Evolutionary conservation across 2,329 filamentous ascomycete species (phyloP).

Genomic region (Fusarium gaditjirri): DNA sequence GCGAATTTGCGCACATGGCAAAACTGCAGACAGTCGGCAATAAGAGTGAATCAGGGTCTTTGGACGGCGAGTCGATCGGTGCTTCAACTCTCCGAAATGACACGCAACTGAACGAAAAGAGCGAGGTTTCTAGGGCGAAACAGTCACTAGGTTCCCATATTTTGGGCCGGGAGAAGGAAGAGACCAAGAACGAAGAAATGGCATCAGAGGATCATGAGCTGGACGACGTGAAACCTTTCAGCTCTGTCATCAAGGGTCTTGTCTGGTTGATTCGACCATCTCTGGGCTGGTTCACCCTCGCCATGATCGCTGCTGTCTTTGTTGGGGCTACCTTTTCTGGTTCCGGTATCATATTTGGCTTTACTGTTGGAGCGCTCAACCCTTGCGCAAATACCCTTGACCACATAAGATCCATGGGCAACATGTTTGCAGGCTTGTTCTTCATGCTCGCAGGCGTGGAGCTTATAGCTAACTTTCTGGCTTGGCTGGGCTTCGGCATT

Average conservation of each 20-base stretch:
- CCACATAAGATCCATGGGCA: constrained; percentile 50
- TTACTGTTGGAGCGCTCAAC: constrained; percentile 57
- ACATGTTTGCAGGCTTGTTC: constrained; percentile 66
- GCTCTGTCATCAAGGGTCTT: constrained; percentile 52
- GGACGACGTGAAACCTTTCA: constrained; percentile 52
- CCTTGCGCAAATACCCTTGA: constrained; percentile 54
- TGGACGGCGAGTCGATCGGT: constrained; percentile 39
- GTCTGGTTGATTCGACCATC: constrained; percentile 53
- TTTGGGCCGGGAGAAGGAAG: background rate
- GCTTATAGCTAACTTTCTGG: constrained; percentile 64
- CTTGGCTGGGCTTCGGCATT: constrained; percentile 59
- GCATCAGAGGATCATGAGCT: constrained; percentile 48
- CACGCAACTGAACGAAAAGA: constrained; percentile 15
- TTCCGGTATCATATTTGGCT: constrained; percentile 63
- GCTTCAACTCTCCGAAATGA: constrained; percentile 28
- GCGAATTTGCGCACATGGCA: constrained; percentile 64
- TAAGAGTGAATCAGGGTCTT: constrained; percentile 42
- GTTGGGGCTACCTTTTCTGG: constrained; percentile 64
- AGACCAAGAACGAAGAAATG: constrained; percentile 31
- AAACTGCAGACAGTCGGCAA: constrained; percentile 52
- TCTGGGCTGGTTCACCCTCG: constrained; percentile 52
- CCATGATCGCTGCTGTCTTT: constrained; percentile 57
- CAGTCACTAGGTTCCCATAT: constrained; percentile 1
- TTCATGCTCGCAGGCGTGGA: constrained; percentile 62
- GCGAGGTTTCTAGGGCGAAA: constrained; percentile 15